Evolutionary conservation across 225 moss, liverwort and hornwort genomes (phyloP), one percentile per base, ranked within the genome.

Genomic region (Pseudoscleropodium purum): DNA sequence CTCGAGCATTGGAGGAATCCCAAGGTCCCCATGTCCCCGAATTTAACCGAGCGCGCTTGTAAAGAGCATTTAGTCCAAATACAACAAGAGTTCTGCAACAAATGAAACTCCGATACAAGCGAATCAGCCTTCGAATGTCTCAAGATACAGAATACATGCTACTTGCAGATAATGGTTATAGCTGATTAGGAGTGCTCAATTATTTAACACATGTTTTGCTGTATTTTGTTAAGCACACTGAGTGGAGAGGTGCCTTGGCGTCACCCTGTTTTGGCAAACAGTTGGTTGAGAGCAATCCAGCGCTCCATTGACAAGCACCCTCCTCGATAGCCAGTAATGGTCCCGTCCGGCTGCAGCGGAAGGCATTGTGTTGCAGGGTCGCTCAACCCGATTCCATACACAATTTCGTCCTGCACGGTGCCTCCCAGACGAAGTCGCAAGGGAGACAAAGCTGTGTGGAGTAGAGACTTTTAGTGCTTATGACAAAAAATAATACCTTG

Each of bases 61-160:
- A 97, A 36, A 98, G 74, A 33, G 89, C 93, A 87, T 97, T 96
- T 11, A 97, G 90, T 37, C 98, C 97, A 87, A 98, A 96, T 57
- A 93, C 94, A 33, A 94, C 92, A 36, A 83, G 91, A 72, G 87
- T 91, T 82, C 98, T 98, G 75, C 91, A 84, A 52, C 54, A 86
- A 30, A 75, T 11, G 66, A 69, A 75, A 54, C 23, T 36, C 23
- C 12, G 36, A 51, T 7, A 30, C 18, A 31, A 75, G 47, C 12
- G 12, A 33, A 51, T 11, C 45, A 45, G 10, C 45, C 47, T 3
- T 47, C 11, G 2, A 49, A 19, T 13, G 2, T 19, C 6, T 12
- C 31, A 51, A 76, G 20, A 51, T 19, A 49, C 18, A 47, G 4
- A 73, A 47, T 29, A 30, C 6, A 47, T 30, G 18, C 31, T 15